A percentile compares a stretch with the other conserved stretches of the same genome.
Evolutionary conservation across 768 basidiomycete genomes (phyloP).

Genomic region (Tylopilus plumbeoviolaceoides): DNA sequence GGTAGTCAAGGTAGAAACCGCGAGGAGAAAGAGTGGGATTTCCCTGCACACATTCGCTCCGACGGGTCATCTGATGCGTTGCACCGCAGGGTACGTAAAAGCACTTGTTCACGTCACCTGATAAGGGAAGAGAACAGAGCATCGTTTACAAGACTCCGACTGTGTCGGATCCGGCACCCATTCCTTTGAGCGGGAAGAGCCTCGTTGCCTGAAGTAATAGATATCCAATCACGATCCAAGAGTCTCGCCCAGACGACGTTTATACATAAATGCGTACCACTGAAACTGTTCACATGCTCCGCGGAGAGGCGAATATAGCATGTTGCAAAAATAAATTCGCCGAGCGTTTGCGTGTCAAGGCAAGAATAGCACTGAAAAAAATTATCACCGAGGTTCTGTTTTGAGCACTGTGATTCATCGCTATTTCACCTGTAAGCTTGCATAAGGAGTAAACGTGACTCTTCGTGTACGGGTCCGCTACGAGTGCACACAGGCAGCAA

Average conservation of each 20-base stretch:
- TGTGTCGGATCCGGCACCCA: slow-evolving; percentile 8
- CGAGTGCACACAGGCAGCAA: no score
- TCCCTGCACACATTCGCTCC: slow-evolving; percentile 7
- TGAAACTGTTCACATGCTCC: background rate
- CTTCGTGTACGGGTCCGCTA: background rate
- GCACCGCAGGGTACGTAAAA: background rate
- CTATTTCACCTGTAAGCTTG: background rate
- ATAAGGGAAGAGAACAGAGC: slow-evolving; percentile 2
- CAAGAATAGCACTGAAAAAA: slow-evolving; percentile 1
- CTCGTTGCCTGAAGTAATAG: background rate
- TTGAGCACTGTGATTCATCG: background rate
- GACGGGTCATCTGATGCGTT: slow-evolving; percentile 8
- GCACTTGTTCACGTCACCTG: slow-evolving; percentile 2
- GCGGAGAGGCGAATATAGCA: background rate
- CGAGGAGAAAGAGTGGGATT: slow-evolving; percentile 18
- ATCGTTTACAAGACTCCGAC: slow-evolving; percentile 5
- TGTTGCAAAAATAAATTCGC: slow-evolving; percentile 1
- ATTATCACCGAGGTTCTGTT: background rate
- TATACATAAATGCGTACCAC: background rate
- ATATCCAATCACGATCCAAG: background rate
- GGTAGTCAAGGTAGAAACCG: slow-evolving; percentile 14
- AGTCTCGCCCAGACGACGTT: background rate
- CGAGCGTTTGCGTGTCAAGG: slow-evolving; percentile 4
- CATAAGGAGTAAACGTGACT: background rate
- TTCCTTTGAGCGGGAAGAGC: background rate